These are phyloP conservation scores for Pseudognaphalium luteoalbum DNA, from an alignment of 129 eudicot genomes.

Conservation along the genomic window DNA sequence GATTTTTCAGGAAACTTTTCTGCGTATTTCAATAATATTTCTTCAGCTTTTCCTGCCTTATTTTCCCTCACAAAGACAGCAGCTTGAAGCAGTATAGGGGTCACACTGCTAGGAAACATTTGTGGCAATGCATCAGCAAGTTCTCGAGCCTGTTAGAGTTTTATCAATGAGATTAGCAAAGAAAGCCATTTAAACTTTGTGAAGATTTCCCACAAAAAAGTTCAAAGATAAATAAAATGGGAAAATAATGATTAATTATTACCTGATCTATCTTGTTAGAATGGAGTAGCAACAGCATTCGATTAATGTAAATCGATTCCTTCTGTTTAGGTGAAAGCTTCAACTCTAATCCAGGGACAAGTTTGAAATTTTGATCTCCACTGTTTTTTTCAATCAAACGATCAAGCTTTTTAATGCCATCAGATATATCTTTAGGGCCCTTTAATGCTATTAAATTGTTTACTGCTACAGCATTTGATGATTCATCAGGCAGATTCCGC, in stretches of 20 bases:
- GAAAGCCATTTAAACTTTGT: neutral
- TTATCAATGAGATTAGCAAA: conserved; percentile 2
- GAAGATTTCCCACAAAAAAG: neutral
- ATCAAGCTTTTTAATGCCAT: conserved; percentile 88
- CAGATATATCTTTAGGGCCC: conserved; percentile 85
- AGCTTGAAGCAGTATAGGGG: conserved; percentile 87
- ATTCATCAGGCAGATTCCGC: conserved; percentile 70
- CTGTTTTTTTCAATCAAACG: conserved; percentile 62
- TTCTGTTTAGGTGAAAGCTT: conserved; percentile 83
- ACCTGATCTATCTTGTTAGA: conserved; percentile 95
- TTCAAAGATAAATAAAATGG: neutral
- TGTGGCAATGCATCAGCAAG: conserved; percentile 69
- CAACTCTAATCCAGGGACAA: conserved; percentile 66
- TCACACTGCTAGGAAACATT: conserved; percentile 71
- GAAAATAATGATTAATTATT: neutral
- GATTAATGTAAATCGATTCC: conserved; percentile 73
- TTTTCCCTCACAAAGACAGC: conserved; percentile 79
- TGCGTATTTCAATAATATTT: conserved; percentile 64
- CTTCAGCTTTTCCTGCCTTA: conserved; percentile 90
- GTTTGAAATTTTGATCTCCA: conserved; percentile 56
- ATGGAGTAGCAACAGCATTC: conserved; percentile 81
- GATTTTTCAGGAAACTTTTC: conserved; percentile 63
- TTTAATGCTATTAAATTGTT: conserved; percentile 70
- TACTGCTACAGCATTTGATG: conserved; percentile 79
- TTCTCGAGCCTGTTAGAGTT: conserved; percentile 69